These are phyloP conservation scores for Poronia punctata DNA, from an alignment of 495 filamentous ascomycete genomes.

Conservation along the genomic window DNA sequence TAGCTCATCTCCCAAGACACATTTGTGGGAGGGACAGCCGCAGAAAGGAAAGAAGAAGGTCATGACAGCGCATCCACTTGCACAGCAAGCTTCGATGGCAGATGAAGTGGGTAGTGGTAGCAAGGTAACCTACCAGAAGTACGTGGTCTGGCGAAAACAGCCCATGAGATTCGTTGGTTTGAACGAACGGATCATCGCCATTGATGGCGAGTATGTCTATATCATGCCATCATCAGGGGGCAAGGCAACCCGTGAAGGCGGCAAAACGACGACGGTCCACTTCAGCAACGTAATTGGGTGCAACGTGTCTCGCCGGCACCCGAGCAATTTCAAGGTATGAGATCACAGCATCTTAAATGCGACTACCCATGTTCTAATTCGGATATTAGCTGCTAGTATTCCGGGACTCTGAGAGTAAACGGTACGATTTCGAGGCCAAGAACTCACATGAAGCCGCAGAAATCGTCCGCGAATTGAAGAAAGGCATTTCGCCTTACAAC, in stretches of 20 bases:
- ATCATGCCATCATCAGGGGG: constrained; percentile 67
- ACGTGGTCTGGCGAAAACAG: constrained; percentile 86
- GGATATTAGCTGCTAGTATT: constrained; percentile 58
- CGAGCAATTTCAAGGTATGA: constrained; percentile 78
- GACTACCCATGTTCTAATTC: constrained; percentile 7
- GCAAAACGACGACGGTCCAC: constrained; percentile 83
- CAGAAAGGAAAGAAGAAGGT: constrained; percentile 66
- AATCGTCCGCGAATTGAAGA: constrained; percentile 83
- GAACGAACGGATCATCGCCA: constrained; percentile 73
- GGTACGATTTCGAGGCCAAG: constrained; percentile 93
- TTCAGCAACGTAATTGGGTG: constrained; percentile 90
- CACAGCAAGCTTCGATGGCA: constrained; percentile 58
- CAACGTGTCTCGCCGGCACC: constrained; percentile 85
- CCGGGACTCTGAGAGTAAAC: constrained; percentile 78
- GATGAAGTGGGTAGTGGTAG: constrained; percentile 55
- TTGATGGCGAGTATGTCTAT: constrained; percentile 94
- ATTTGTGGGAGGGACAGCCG: constrained; percentile 45
- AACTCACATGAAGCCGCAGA: constrained; percentile 73
- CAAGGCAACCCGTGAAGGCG: constrained; percentile 50
- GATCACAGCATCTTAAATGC: background rate
- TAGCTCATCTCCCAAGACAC: constrained; percentile 71
- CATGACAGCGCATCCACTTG: constrained; percentile 65
- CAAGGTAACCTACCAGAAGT: constrained; percentile 67
- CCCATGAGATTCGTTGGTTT: constrained; percentile 87
- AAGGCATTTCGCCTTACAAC: constrained; percentile 52